phyloP scores from a whole-genome alignment of 768 basidiomycete species.

The Pleurotus sapidus region DNA sequence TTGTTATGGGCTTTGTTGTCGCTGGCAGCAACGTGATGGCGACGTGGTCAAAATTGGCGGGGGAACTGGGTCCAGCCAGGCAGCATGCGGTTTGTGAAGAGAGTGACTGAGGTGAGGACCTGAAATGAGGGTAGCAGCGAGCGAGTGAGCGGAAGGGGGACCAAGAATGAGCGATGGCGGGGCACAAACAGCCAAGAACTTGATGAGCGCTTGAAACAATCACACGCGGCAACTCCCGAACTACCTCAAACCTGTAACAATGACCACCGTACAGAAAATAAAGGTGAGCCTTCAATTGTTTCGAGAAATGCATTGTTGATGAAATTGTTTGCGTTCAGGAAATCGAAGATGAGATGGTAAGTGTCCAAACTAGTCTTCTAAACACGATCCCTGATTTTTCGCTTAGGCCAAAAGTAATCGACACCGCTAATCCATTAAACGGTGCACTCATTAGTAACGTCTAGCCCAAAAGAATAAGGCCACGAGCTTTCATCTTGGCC shows the following conservation, averaged over 20 bases:
- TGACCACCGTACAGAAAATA: conserved; percentile 92
- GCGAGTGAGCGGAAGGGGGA: conserved; percentile 6
- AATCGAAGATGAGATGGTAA: conserved; percentile 97
- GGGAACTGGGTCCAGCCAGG: conserved; percentile 49
- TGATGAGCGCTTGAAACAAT: conserved; percentile 13
- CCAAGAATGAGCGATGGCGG: conserved; percentile 9
- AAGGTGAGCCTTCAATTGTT: conserved; percentile 44
- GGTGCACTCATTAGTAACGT: conserved; percentile 12
- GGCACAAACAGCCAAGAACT: conserved; percentile 11
- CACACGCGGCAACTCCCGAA: conserved; percentile 37
- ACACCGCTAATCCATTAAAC: background rate
- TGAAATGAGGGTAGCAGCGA: conserved; percentile 23
- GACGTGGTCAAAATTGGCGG: conserved; percentile 17
- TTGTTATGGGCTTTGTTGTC: conserved; percentile 5
- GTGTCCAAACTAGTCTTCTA: conserved; percentile 20
- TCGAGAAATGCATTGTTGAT: no score
- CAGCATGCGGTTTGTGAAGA: conserved; percentile 30
- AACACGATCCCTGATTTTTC: conserved; percentile 20
- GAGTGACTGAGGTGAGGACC: conserved; percentile 15
- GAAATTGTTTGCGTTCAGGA: conserved; percentile 42
- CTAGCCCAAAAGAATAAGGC: conserved; percentile 94
- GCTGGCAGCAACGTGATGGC: conserved; percentile 12
- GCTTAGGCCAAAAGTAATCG: conserved; percentile 75
- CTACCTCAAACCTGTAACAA: conserved; percentile 36
- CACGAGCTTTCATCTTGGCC: conserved; percentile 93